These are phyloP conservation scores for Verticillium longisporum DNA, from an alignment of 2,329 filamentous ascomycete genomes.

Conservation along the genomic window DNA sequence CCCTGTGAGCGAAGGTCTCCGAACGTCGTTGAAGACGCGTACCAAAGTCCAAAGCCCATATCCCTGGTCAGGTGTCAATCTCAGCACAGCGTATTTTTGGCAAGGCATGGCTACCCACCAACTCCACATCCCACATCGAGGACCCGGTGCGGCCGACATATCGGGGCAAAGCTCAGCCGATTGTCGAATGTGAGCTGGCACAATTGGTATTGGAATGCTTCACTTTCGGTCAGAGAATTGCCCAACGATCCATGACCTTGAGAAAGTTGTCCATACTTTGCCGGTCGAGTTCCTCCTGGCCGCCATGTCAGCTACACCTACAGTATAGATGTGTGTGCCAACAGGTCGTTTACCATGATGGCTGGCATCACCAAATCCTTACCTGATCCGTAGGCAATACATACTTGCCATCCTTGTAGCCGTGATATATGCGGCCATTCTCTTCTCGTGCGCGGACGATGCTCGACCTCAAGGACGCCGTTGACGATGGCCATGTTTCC, in stretches of 20 bases:
- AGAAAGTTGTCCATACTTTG: conserved; percentile 15
- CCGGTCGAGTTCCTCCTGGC: conserved; percentile 26
- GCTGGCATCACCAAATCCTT: background rate
- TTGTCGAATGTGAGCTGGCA: conserved; percentile 17
- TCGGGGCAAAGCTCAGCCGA: conserved; percentile 14
- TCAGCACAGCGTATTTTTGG: background rate
- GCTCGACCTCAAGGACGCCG: conserved; percentile 22
- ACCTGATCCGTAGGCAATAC: conserved; percentile 29
- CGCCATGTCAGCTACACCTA: conserved; percentile 2
- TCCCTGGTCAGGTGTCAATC: conserved; percentile 35
- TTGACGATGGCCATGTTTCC: conserved; percentile 22
- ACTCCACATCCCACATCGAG: conserved; percentile 32
- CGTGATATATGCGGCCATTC: conserved; percentile 31
- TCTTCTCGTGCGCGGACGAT: conserved; percentile 21
- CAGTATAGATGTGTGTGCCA: background rate
- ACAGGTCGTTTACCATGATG: background rate
- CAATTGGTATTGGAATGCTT: conserved; percentile 22
- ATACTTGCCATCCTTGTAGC: conserved; percentile 30
- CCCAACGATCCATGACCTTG: too few species aligned
- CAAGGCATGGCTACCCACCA: background rate
- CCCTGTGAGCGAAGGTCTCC: background rate
- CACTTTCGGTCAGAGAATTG: background rate
- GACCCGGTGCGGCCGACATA: conserved; percentile 12
- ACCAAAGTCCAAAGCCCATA: conserved; percentile 39
- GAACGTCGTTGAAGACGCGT: background rate